Base-by-base conservation (phyloP, 257 asterid species). In the Nemophila menziesii region DNA sequence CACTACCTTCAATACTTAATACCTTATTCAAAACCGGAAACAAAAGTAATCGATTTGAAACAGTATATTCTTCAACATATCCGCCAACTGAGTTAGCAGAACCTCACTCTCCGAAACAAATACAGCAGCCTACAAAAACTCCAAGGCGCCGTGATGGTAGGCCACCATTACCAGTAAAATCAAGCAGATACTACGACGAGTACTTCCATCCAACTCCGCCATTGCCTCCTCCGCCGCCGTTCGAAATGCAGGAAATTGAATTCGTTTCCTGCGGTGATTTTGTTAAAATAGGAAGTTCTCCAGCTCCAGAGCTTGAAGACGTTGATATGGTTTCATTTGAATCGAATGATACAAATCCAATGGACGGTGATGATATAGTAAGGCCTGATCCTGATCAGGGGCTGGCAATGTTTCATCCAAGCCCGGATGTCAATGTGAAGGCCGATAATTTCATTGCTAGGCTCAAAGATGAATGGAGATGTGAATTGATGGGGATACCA, bases 391-490 rank as follows among this genome's bases (percentile, higher is more conserved):
- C 16, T 9, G 43, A 4, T 0, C 2, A 20, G 16, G 85, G 82
- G 57, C 74, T 79, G 24, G 58, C 90, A n/a, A 44, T 72, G 20
- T 34, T 44, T n/a, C 82, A 93, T 20, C 92, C 94, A 16, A 86
- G 94, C 73, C 97, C 97, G 27, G 94, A 86, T 48, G 97, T 86
- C 5, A 79, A 86, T 51, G 33, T 48, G n/a, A 74, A 82, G 62
- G 97, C 94, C 4, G 94, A 72, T 56, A 55, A 44, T 38, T 82
- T 82, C 71, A 86, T 86, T 22, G 92, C 94, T 0, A 63, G 87
- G 65, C 86, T 65, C 40, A 65, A 77, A 26, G 79, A 63, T 26
- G 92, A 75, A 48, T 86, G 97, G 97, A 72, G 76, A 50, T 43
- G 74, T 33, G 97, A 86, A 59, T 82, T 79, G 51, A 68, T 86